These are phyloP conservation scores for Viola pubescens DNA, from an alignment of 441 rosid species.

Conservation along the genomic window DNA sequence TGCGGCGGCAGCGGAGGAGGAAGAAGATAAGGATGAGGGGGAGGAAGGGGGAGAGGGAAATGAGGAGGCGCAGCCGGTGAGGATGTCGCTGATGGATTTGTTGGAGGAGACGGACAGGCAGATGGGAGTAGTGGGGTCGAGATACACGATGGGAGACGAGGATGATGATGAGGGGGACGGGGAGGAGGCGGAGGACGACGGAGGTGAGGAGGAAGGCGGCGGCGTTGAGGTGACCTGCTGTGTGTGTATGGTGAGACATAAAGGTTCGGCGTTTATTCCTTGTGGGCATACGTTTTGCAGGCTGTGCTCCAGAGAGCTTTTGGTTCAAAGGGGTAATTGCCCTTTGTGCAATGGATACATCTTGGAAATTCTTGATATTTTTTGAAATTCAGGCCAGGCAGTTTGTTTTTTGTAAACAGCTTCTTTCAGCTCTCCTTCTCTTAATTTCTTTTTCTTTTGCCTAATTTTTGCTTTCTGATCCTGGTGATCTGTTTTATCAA, in stretches of 20 bases:
- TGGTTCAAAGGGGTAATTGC: conserved; percentile 79
- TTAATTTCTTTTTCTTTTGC: too few relatives aligned
- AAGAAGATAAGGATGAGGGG: conserved; percentile 19
- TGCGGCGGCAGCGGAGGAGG: conserved; percentile 22
- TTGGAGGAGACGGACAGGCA: conserved; percentile 69
- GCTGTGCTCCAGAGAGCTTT: conserved; percentile 84
- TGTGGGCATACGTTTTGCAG: conserved; percentile 94
- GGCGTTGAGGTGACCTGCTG: conserved; percentile 62
- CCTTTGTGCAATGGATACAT: conserved; percentile 78
- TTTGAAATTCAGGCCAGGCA: conserved; percentile 18
- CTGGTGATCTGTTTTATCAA: too few relatives aligned
- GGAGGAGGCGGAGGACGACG: conserved; percentile 28
- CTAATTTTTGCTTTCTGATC: too few relatives aligned
- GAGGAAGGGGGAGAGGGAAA: conserved; percentile 10
- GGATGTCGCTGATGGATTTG: conserved; percentile 84
- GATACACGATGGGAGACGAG: conserved; percentile 42
- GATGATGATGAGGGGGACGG: conserved; percentile 26
- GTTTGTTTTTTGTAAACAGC: too few relatives aligned
- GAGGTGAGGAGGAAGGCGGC: conserved; percentile 19
- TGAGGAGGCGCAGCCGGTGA: conserved; percentile 31
- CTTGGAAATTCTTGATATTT: conserved; percentile 75
- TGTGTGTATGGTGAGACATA: conserved; percentile 93
- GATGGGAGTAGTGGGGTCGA: conserved; percentile 53
- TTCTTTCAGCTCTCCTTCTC: too few relatives aligned
- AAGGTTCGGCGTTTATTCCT: conserved; percentile 90